A percentile compares a stretch with the other conserved stretches of the same genome.
Conservation (phyloP, 768 basidiomycete species). For the Hortiboletus flavorubellus region DNA sequence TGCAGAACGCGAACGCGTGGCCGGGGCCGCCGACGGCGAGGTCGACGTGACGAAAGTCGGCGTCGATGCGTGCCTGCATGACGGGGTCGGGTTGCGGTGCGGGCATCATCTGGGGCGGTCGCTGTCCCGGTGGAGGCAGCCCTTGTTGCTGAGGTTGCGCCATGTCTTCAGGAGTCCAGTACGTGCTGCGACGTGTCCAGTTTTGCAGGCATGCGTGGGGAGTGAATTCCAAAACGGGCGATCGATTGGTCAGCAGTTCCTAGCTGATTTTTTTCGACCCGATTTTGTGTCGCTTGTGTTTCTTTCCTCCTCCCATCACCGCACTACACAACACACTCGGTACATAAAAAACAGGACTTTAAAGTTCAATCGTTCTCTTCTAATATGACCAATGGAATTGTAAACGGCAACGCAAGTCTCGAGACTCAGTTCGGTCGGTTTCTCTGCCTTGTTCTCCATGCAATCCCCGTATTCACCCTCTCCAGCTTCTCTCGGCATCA, state of each 20-base stretch:
- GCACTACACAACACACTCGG: conserved; percentile 23
- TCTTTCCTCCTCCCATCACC: conserved; percentile 29
- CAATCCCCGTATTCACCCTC: conserved; percentile 1
- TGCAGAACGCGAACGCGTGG: conserved; percentile 56
- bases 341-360: conserved; percentile 23
- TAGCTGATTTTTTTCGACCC: conserved; percentile 25
- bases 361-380: conserved; percentile 33
- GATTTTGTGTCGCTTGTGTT: conserved; percentile 12
- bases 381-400: conserved; percentile 91
- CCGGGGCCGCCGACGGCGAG: conserved; percentile 54
- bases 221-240: background rate
- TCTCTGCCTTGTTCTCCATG: background rate
- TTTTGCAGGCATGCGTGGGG: conserved; percentile 10
- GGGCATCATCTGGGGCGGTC: conserved; percentile 41
- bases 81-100: conserved; percentile 60
- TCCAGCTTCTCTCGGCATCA: conserved; percentile 73
- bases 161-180: conserved; percentile 35
- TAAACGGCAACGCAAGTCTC: conserved; percentile 71
- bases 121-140: conserved; percentile 32
- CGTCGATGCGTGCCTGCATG: conserved; percentile 75
- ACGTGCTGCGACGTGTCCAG: background rate
- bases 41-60: conserved; percentile 58
- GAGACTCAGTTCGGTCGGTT: conserved; percentile 72
- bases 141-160: conserved; percentile 62
- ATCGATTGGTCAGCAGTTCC: conserved; percentile 26